Percentiles rank a stretch among this genome's conserved stretches.
phyloP scores from a whole-genome alignment of 2,329 filamentous ascomycete genomes.

The Pleoardoris graminearum region DNA sequence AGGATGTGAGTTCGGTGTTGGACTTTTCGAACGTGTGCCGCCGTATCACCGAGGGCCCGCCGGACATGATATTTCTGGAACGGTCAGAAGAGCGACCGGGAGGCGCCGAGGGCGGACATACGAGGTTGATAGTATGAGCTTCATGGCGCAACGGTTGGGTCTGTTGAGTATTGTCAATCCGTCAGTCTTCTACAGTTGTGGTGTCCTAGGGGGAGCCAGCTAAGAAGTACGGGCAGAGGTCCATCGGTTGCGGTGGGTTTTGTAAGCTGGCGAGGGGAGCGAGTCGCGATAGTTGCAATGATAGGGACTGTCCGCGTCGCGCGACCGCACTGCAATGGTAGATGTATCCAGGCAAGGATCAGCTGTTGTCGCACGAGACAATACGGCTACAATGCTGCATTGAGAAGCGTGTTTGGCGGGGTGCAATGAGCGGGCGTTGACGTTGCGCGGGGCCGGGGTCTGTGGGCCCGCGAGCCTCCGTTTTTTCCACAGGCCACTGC shows the following conservation, averaged over 20 bases:
- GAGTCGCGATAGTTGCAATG: neutral
- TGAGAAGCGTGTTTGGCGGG: slow-evolving; percentile 10
- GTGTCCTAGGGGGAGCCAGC: too few relatives aligned
- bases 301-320: neutral
- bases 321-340: neutral
- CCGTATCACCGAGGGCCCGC: slow-evolving; percentile 80
- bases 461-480: slow-evolving; percentile 12
- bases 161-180: neutral
- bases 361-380: too few relatives aligned
- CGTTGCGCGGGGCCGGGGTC: slow-evolving; percentile 17
- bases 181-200: too few relatives aligned
- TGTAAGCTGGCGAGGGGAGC: neutral
- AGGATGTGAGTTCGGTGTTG: slow-evolving; percentile 89
- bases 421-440: slow-evolving; percentile 14
- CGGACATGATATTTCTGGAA: slow-evolving; percentile 84
- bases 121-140: slow-evolving; percentile 85
- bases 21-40: slow-evolving; percentile 78
- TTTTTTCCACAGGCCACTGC: slow-evolving; percentile 15
- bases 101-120: slow-evolving; percentile 53
- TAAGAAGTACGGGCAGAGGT: too few relatives aligned
- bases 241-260: neutral
- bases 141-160: slow-evolving; percentile 59
- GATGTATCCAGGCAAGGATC: too few relatives aligned
- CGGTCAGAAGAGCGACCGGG: slow-evolving; percentile 30
- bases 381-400: too few relatives aligned